Conservation (phyloP, 164 flowering plant genomes). For the Akebia trifoliata region DNA sequence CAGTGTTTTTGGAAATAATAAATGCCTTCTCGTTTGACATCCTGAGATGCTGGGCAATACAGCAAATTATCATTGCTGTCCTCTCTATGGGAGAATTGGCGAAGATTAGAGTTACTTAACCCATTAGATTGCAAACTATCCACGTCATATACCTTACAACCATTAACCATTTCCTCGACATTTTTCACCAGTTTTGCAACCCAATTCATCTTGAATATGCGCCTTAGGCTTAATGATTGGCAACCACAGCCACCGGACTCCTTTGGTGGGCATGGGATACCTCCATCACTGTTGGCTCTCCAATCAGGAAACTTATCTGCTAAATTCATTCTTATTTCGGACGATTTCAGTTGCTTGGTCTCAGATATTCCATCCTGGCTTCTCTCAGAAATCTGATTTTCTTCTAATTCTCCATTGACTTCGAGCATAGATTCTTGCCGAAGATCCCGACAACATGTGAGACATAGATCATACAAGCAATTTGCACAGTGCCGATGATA, state of each 20-base stretch:
- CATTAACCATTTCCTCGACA: conserved; percentile 93
- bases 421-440: conserved; percentile 41
- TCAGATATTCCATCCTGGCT: conserved; percentile 25
- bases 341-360: conserved; percentile 18
- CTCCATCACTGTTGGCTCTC: conserved; percentile 68
- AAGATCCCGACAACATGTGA: conserved; percentile 80
- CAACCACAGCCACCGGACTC: conserved; percentile 78
- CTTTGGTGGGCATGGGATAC: conserved; percentile 83
- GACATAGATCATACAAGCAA: conserved; percentile 87
- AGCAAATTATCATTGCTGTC: conserved; percentile 56
- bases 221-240: conserved; percentile 45
- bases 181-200: conserved; percentile 88
- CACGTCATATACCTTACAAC: conserved; percentile 54
- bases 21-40: conserved; percentile 53
- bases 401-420: conserved; percentile 18
- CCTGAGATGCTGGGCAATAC: conserved; percentile 63
- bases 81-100: conserved; percentile 44
- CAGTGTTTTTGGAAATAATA: conserved; percentile 67
- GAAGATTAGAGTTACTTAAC: conserved; percentile 20
- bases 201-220: conserved; percentile 97
- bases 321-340: conserved; percentile 26
- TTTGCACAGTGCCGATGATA: conserved; percentile 84
- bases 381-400: conserved; percentile 20
- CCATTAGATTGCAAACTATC: conserved; percentile 22
- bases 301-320: conserved; percentile 46